Evolutionary conservation across 352 stramenopile genomes (phyloP), one percentile per base, ranked within the genome.

Genomic region (Globisporangium irregulare): DNA sequence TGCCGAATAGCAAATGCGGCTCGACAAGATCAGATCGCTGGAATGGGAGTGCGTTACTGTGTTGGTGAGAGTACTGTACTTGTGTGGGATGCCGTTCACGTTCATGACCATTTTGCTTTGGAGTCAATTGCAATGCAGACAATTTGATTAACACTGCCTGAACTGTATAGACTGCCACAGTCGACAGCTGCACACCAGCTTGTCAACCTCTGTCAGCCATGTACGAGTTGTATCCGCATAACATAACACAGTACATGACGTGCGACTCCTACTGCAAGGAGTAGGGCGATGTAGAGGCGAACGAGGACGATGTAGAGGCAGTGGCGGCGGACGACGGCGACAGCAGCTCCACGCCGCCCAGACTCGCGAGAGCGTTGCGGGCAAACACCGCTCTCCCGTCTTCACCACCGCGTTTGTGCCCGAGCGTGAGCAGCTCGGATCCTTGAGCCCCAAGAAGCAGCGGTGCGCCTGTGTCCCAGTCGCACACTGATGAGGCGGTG

Each of bases 331-430:
- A 41, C 18, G 20, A 32, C 5, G n/a, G 24, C 3, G 64, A 41
- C 38, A 53, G 22, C 7, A 77, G 64, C 60, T 72, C 71, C 6
- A 74, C 60, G 24, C 68, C 71, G 15, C 71, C 71, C 10, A 77
- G 60, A 32, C 62, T 64, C 36, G 68, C 68, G 14, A 77, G 57
- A 22, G 46, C 41, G 6, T 59, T 46, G 38, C 41, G 63, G 41
- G 20, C 20, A 51, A 20, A 22, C 29, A 22, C n/a, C 38, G 12
- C 38, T 46, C 38, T 46, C 38, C 3, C 38, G 38, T 15, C 36
- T 43, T 43, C 38, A 4, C 38, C 14, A 7, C n/a, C 27, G 18
- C 43, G 43, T 24, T 24, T 24, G 27, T 46, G 8, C 7, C 29
- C 55, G 8, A 51, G 27, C 8, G 20, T 22, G 10, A 34, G 34